A percentile compares a stretch with the other conserved stretches of the same genome.
Conservation (phyloP, 2,329 filamentous ascomycete genomes). For the Cordyceps cateniannulata region DNA sequence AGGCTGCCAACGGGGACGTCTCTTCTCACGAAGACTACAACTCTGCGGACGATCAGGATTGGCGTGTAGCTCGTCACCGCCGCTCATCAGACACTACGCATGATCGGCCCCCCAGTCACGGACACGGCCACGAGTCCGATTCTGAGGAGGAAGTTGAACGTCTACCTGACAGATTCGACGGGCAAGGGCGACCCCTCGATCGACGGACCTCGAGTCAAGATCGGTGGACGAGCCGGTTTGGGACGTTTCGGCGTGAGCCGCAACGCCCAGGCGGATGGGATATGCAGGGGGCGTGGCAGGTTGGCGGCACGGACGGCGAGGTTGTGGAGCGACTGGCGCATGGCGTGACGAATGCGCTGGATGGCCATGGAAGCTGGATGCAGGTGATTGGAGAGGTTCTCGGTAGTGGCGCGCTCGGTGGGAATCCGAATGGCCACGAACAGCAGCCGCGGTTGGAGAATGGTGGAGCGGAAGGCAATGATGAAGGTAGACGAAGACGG, state of each 20-base stretch:
- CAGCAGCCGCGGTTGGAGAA: neutral
- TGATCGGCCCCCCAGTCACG: slow-evolving; percentile 22
- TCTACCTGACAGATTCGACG: slow-evolving; percentile 43
- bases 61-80: slow-evolving; percentile 18
- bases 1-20: slow-evolving; percentile 16
- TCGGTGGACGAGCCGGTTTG: slow-evolving; percentile 31
- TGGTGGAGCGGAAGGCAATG: neutral
- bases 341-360: slow-evolving; percentile 24
- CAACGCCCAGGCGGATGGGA: slow-evolving; percentile 28
- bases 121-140: slow-evolving; percentile 17
- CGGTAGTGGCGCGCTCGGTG: slow-evolving; percentile 6
- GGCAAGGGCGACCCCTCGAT: slow-evolving; percentile 34
- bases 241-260: slow-evolving; percentile 36
- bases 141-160: slow-evolving; percentile 35
- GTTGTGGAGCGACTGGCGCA: slow-evolving; percentile 32
- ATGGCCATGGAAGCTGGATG: slow-evolving; percentile 22
- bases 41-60: slow-evolving; percentile 16
- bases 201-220: slow-evolving; percentile 14
- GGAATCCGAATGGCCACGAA: neutral
- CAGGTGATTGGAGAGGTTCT: slow-evolving; percentile 20
- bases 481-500: neutral
- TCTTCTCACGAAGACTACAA: slow-evolving; percentile 16
- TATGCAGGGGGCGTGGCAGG: slow-evolving; percentile 37
- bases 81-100: slow-evolving; percentile 30
- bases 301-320: slow-evolving; percentile 37